Evolutionary conservation across 2,329 filamentous ascomycete genomes (phyloP).

Genomic region (Kalmusia sp.): DNA sequence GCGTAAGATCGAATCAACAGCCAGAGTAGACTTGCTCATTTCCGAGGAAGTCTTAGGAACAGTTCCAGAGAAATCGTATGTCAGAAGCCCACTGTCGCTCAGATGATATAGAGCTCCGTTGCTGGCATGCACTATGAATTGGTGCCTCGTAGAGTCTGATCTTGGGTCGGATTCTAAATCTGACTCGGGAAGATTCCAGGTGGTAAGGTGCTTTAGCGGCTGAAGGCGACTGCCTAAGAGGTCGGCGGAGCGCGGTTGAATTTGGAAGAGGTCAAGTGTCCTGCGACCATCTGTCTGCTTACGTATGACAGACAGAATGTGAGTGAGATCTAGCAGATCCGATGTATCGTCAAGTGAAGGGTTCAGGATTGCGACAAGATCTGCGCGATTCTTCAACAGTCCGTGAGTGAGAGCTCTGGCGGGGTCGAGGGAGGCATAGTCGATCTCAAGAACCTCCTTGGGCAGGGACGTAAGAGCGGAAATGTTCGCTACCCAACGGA

Average conservation of each 20-base stretch:
- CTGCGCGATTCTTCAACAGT: constrained; percentile 53
- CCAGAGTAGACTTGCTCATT: constrained; percentile 58
- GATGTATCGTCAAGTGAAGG: constrained; percentile 30
- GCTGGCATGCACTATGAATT: constrained; percentile 67
- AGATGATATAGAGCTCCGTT: constrained; percentile 71
- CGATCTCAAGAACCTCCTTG: constrained; percentile 29
- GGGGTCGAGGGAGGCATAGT: constrained; percentile 43
- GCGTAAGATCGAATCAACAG: constrained; percentile 68
- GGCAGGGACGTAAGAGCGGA: constrained; percentile 24
- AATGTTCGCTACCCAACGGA: constrained; percentile 42
- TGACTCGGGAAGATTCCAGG: constrained; percentile 35
- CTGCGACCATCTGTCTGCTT: constrained; percentile 24
- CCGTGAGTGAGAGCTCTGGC: constrained; percentile 51
- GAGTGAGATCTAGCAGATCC: constrained; percentile 43
- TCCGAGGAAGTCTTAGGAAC: constrained; percentile 65
- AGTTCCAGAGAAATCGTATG: constrained; percentile 69
- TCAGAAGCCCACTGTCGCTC: constrained; percentile 59
- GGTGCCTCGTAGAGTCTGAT: constrained; percentile 13
- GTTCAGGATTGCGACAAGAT: constrained; percentile 50
- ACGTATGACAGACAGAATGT: constrained; percentile 42
- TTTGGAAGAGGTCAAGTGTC: constrained; percentile 33
- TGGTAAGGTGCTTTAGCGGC: constrained; percentile 41
- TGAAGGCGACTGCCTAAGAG: constrained; percentile 34
- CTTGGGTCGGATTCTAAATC: constrained; percentile 18
- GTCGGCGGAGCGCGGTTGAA: constrained; percentile 41